These are phyloP conservation scores for Pseudonectria buxi DNA, from an alignment of 2,329 filamentous ascomycete species.

Conservation along the genomic window DNA sequence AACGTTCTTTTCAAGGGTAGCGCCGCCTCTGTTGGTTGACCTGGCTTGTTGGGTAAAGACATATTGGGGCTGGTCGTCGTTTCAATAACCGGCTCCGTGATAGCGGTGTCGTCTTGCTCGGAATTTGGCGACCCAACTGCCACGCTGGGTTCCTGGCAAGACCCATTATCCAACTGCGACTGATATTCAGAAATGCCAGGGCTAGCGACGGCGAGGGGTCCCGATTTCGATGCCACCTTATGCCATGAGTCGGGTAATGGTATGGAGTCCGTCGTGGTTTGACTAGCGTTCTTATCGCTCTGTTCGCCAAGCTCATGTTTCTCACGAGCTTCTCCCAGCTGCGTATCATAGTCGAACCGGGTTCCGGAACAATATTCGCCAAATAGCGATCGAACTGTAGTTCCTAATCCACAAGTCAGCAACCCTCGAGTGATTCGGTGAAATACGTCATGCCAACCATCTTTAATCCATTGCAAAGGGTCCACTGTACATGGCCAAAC, in stretches of 20 bases:
- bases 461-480: conserved; percentile 51
- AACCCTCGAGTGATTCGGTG: not conserved
- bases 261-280: conserved; percentile 9
- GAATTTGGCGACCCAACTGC: too few relatives aligned
- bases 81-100: not conserved
- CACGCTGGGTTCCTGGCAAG: too few relatives aligned
- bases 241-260: conserved; percentile 1
- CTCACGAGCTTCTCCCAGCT: conserved; percentile 40
- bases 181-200: too few relatives aligned
- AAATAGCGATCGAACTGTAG: conserved; percentile 65
- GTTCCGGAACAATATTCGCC: conserved; percentile 57
- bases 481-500: conserved; percentile 78
- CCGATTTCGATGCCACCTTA: not conserved
- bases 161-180: too few relatives aligned
- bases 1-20: conserved; percentile 15
- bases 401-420: conserved; percentile 22
- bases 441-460: too few relatives aligned
- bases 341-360: conserved; percentile 57
- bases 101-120: too few relatives aligned
- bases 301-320: not conserved
- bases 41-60: not conserved
- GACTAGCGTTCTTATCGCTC: conserved; percentile 5
- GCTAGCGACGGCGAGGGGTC: not conserved
- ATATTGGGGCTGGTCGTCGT: not conserved
- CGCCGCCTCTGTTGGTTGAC: not conserved